phyloP scores from a whole-genome alignment of 495 filamentous ascomycete species.

The Penicillium bovifimosum region DNA sequence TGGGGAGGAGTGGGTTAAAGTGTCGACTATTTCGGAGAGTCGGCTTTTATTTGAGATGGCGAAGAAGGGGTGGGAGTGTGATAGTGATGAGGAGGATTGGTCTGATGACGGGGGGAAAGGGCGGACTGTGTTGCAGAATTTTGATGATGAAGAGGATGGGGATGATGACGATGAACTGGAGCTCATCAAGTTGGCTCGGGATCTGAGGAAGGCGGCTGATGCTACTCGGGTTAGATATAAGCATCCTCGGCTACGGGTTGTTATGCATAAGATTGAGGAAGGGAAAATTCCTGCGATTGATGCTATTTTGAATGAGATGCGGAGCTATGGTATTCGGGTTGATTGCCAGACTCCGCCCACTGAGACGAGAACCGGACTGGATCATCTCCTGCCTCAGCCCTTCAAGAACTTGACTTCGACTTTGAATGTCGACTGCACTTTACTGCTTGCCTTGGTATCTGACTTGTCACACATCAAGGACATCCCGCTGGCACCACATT shows the following conservation, averaged over 20 bases:
- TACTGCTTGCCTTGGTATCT: constrained; percentile 65
- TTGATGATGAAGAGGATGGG: constrained; percentile 19
- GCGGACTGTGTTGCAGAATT: constrained; percentile 31
- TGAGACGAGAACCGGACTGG: constrained; percentile 28
- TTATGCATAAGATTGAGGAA: constrained; percentile 53
- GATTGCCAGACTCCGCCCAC: constrained; percentile 34
- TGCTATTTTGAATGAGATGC: constrained; percentile 50
- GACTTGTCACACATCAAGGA: constrained; percentile 58
- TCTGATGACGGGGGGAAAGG: constrained; percentile 32
- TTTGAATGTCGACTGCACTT: constrained; percentile 70
- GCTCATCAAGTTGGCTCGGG: constrained; percentile 52
- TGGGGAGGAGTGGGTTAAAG: constrained; percentile 56
- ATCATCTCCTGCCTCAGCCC: constrained; percentile 47
- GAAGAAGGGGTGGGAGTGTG: constrained; percentile 55
- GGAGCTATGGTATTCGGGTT: constrained; percentile 51
- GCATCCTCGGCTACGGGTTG: constrained; percentile 54
- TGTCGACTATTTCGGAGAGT: constrained; percentile 52
- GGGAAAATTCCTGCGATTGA: constrained; percentile 50
- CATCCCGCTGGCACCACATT: constrained; percentile 32
- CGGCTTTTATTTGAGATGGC: constrained; percentile 57
- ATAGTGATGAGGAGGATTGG: constrained; percentile 30
- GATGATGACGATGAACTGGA: constrained; percentile 45
- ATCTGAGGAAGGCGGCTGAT: constrained; percentile 49
- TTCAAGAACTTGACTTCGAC: constrained; percentile 50
- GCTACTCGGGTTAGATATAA: constrained; percentile 51